A percentile compares a stretch with the other conserved stretches of the same genome.
Evolutionary conservation across 2,329 filamentous ascomycete species (phyloP).

Genomic region (Venturia pyrina): DNA sequence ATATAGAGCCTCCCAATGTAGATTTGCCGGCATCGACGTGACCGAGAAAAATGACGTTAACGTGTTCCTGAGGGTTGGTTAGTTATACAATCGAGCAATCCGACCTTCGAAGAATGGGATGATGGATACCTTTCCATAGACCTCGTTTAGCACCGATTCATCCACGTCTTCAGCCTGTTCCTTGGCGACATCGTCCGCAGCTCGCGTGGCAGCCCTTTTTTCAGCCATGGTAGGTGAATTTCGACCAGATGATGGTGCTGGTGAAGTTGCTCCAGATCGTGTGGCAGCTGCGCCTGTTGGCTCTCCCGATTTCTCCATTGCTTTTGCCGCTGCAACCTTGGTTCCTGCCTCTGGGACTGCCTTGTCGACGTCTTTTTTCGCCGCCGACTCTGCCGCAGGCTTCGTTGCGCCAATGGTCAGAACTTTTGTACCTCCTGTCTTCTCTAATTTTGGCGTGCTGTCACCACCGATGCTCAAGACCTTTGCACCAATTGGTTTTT

Average conservation of each 20-base stretch:
- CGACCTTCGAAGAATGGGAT: neutral
- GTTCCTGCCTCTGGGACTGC: constrained; percentile 57
- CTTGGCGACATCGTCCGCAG: constrained; percentile 74
- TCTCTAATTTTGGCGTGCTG: constrained; percentile 45
- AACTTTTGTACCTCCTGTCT: constrained; percentile 52
- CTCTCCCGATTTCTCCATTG: constrained; percentile 83
- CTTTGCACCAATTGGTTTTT: constrained; percentile 46
- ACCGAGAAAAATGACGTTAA: constrained; percentile 96
- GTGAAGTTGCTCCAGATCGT: constrained; percentile 63
- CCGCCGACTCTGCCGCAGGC: constrained; percentile 28
- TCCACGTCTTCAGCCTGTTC: constrained; percentile 72
- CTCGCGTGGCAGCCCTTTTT: constrained; percentile 49
- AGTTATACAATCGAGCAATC: neutral
- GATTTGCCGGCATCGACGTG: constrained; percentile 99
- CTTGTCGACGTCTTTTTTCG: constrained; percentile 34
- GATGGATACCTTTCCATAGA: constrained; percentile 63
- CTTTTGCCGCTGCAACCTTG: constrained; percentile 79
- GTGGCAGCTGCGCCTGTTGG: constrained; percentile 37
- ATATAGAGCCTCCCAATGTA: constrained; percentile 84
- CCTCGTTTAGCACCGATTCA: constrained; percentile 78
- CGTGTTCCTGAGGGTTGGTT: constrained; percentile 42
- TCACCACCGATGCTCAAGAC: constrained; percentile 41
- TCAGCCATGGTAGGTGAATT: constrained; percentile 63
- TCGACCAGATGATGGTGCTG: constrained; percentile 72
- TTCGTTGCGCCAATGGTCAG: constrained; percentile 23